A percentile compares a stretch with the other conserved stretches of the same genome.
Evolutionary conservation across 495 filamentous ascomycete genomes (phyloP).

Genomic region (Apiosordaria backusii): DNA sequence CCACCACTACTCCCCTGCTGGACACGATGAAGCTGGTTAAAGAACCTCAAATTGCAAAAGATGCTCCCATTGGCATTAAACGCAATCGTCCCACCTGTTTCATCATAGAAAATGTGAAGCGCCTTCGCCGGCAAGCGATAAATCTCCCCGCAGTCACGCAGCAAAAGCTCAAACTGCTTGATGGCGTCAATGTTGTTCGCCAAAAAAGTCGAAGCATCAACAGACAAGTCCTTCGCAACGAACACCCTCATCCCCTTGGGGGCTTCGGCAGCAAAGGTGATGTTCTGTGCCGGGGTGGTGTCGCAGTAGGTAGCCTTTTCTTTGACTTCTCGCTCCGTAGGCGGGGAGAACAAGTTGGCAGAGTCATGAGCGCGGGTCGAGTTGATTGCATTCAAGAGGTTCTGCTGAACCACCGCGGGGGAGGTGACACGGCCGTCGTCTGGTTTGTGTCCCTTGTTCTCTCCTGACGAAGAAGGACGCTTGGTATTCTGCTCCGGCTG

Average conservation of each 20-base stretch:
- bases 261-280: conserved; percentile 68
- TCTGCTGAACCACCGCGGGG: conserved; percentile 54
- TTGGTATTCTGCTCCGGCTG: neutral
- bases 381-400: conserved; percentile 76
- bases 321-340: conserved; percentile 68
- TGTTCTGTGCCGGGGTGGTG: conserved; percentile 71
- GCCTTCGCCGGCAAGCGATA: conserved; percentile 60
- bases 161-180: conserved; percentile 64
- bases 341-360: conserved; percentile 62
- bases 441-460: conserved; percentile 9
- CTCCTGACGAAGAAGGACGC: neutral
- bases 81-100: conserved; percentile 74
- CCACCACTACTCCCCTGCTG: conserved; percentile 2
- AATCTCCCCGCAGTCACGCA: conserved; percentile 65
- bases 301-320: conserved; percentile 91
- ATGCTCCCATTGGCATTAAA: conserved; percentile 80
- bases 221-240: conserved; percentile 52
- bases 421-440: conserved; percentile 50
- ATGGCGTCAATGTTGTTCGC: conserved; percentile 58
- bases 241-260: conserved; percentile 71
- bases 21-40: conserved; percentile 67
- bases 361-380: conserved; percentile 78
- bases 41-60: conserved; percentile 93
- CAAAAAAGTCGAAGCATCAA: conserved; percentile 56
- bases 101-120: conserved; percentile 86